Evolutionary conservation across 73 alveolate genomes (phyloP).

Genomic region (Tetrahymena thermophila): DNA sequence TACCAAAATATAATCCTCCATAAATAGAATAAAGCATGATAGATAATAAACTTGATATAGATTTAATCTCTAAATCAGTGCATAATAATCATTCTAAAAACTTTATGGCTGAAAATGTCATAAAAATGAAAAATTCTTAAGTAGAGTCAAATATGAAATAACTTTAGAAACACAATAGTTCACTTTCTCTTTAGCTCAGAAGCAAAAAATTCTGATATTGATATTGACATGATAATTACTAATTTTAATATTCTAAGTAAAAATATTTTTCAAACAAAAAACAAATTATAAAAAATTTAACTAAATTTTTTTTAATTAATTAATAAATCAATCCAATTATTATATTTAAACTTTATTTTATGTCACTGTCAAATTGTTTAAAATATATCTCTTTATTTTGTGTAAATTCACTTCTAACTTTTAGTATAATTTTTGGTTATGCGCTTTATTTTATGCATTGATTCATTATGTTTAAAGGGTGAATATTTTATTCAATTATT

Average conservation of each 20-base stretch:
- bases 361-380: no score
- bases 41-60: constrained; percentile 52
- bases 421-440: no score
- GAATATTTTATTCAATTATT: no score
- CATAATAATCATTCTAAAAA: background rate
- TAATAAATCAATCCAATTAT: no score
- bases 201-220: background rate
- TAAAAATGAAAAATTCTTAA: background rate
- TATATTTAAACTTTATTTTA: no score
- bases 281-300: background rate
- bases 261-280: background rate
- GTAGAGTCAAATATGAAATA: background rate
- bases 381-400: no score
- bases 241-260: background rate
- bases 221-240: background rate
- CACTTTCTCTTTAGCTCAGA: background rate
- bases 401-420: no score
- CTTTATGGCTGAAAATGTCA: background rate
- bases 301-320: no score
- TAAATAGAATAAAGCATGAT: constrained; percentile 76
- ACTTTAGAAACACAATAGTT: background rate
- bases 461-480: no score
- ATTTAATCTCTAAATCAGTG: constrained; percentile 13
- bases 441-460: no score
- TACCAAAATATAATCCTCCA: constrained; percentile 96